phyloP scores from a whole-genome alignment of 1,284 basidiomycete genomes.

The Cryptococcus sp. region DNA sequence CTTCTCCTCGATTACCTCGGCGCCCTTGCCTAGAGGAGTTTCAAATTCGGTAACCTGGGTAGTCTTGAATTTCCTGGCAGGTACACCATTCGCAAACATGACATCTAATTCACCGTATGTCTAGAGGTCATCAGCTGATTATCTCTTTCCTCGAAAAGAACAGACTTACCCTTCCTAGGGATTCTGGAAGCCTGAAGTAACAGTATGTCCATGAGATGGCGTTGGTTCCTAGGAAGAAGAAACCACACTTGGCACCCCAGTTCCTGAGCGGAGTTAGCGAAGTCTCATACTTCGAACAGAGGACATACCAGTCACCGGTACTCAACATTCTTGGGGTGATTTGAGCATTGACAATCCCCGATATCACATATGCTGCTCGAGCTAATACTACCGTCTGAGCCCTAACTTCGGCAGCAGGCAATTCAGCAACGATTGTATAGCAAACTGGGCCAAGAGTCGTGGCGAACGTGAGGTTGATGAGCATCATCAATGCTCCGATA shows the following conservation, averaged over 20 bases:
- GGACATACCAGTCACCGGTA: slow-evolving; percentile 18
- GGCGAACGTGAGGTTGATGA: slow-evolving; percentile 39
- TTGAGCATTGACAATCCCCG: slow-evolving; percentile 2
- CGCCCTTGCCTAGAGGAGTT: not conserved
- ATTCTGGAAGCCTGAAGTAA: slow-evolving; percentile 46
- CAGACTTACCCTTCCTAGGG: slow-evolving; percentile 33
- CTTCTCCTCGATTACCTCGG: no score
- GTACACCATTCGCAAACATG: slow-evolving; percentile 17
- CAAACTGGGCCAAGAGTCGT: slow-evolving; percentile 18
- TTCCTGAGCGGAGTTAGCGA: no score
- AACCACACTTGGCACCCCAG: slow-evolving; percentile 32
- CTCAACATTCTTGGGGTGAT: slow-evolving; percentile 26
- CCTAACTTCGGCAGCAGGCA: slow-evolving; percentile 43
- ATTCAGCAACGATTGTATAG: slow-evolving; percentile 41
- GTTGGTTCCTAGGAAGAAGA: slow-evolving; percentile 39
- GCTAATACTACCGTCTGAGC: slow-evolving; percentile 51
- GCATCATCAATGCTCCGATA: slow-evolving; percentile 4
- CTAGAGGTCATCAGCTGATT: slow-evolving; percentile 3
- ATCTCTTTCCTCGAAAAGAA: no score
- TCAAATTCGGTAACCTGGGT: slow-evolving; percentile 16
- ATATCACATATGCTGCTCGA: slow-evolving; percentile 46
- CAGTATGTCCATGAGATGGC: slow-evolving; percentile 11
- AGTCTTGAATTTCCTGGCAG: slow-evolving; percentile 22
- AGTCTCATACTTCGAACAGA: slow-evolving; percentile 20
- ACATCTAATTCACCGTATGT: slow-evolving; percentile 28